phyloP scores from a whole-genome alignment of 2,329 filamentous ascomycete species.

The Cercospora sp. region DNA sequence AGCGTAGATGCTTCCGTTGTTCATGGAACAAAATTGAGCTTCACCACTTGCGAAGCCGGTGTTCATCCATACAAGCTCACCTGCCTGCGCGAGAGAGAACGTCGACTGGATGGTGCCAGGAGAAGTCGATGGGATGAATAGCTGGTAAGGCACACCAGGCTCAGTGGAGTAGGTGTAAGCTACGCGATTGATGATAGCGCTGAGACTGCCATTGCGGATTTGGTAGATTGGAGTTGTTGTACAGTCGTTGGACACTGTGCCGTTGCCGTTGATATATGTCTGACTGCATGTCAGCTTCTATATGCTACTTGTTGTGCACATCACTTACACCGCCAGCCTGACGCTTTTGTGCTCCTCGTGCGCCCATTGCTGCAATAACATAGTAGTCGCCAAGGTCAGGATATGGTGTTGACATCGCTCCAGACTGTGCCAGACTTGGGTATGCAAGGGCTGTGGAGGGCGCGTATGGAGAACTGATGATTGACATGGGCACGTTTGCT shows the following conservation, averaged over 20 bases:
- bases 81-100: constrained; percentile 29
- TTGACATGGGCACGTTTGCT: constrained; percentile 13
- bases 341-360: constrained; percentile 12
- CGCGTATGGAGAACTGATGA: not conserved
- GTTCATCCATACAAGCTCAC: constrained; percentile 34
- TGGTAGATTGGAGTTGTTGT: constrained; percentile 34
- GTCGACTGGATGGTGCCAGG: constrained; percentile 32
- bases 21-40: constrained; percentile 34
- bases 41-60: constrained; percentile 33
- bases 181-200: constrained; percentile 30
- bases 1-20: constrained; percentile 37
- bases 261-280: constrained; percentile 32
- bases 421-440: not conserved
- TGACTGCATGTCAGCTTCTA: not conserved
- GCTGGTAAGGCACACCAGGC: constrained; percentile 26
- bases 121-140: constrained; percentile 32
- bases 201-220: constrained; percentile 32
- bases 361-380: constrained; percentile 13
- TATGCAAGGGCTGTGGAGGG: not conserved
- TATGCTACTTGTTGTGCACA: not conserved
- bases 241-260: constrained; percentile 38
- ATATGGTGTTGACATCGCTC: constrained; percentile 1
- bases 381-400: constrained; percentile 16
- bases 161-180: constrained; percentile 36
- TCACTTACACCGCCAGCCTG: constrained; percentile 18